Evolutionary conservation across 1,284 basidiomycete species (phyloP).

Genomic region (Megacollybia platyphylla): DNA sequence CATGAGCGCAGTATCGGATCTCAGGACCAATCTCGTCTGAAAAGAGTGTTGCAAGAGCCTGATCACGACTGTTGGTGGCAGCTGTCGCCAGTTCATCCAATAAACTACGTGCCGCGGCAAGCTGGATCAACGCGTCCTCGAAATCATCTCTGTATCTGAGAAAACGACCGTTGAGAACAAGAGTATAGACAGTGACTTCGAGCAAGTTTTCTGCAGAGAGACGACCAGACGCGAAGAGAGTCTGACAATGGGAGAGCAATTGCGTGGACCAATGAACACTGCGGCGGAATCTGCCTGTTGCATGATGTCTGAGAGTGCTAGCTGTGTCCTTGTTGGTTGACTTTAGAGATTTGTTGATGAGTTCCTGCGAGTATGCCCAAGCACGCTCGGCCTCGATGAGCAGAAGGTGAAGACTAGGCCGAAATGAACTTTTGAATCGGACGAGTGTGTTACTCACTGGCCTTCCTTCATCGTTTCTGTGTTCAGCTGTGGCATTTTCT

Average conservation of each 20-base stretch:
- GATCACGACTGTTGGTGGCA: slow-evolving; percentile 74
- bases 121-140: slow-evolving; percentile 67
- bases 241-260: slow-evolving; percentile 63
- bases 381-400: slow-evolving; percentile 86
- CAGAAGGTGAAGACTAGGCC: slow-evolving; percentile 63
- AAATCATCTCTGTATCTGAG: slow-evolving; percentile 63
- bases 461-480: slow-evolving; percentile 61
- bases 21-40: slow-evolving; percentile 49
- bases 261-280: slow-evolving; percentile 77
- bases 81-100: slow-evolving; percentile 60
- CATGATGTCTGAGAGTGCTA: slow-evolving; percentile 54
- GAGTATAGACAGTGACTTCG: slow-evolving; percentile 54
- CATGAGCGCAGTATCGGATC: slow-evolving; percentile 88
- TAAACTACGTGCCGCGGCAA: slow-evolving; percentile 69
- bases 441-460: slow-evolving; percentile 46
- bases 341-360: slow-evolving; percentile 43
- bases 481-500: slow-evolving; percentile 58
- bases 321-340: slow-evolving; percentile 38
- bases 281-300: slow-evolving; percentile 74
- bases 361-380: slow-evolving; percentile 84
- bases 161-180: slow-evolving; percentile 67
- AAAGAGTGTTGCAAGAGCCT: slow-evolving; percentile 58
- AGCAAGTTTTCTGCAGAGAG: slow-evolving; percentile 45
- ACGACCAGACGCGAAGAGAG: slow-evolving; percentile 39
- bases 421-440: slow-evolving; percentile 2